These are phyloP conservation scores for Schizochytrium sp. DNA, from an alignment of 108 stramenopile species.

Conservation along the genomic window DNA sequence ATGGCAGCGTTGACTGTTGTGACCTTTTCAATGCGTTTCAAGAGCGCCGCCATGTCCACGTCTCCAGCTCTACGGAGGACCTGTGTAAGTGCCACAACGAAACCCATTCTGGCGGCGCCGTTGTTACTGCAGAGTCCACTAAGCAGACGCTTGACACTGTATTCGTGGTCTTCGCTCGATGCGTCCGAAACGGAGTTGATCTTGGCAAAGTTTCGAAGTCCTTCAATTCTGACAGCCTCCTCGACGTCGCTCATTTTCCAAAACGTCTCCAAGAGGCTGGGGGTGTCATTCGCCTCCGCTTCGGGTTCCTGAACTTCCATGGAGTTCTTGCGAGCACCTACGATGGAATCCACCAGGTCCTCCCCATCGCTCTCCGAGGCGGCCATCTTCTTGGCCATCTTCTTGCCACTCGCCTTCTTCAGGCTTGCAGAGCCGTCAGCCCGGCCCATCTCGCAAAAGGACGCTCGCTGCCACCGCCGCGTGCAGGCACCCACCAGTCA, in stretches of 20 bases:
- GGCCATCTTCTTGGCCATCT: neutral
- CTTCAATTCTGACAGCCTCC: neutral
- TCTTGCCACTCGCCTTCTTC: conserved; percentile 2
- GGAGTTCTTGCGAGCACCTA: neutral
- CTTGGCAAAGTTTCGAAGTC: neutral
- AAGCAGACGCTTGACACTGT: conserved; percentile 12
- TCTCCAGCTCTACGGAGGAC: neutral
- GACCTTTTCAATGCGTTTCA: neutral
- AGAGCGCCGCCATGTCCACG: neutral
- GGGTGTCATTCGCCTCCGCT: neutral
- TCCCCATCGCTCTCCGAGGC: conserved; percentile 17
- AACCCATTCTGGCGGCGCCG: conserved; percentile 6
- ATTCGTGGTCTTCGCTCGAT: conserved; percentile 23
- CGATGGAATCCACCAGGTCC: neutral
- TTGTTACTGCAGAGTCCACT: conserved; percentile 11
- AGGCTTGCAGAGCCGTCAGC: neutral
- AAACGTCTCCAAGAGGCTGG: neutral
- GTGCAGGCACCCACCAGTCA: no score
- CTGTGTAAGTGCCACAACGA: conserved; percentile 19
- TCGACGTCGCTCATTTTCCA: conserved; percentile 42
- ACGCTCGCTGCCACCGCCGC: neutral
- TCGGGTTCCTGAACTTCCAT: neutral
- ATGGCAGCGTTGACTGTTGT: neutral
- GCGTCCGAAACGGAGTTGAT: conserved; percentile 11
- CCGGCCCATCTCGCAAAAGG: neutral